A percentile compares a stretch with the other conserved stretches of the same genome.
Conservation (phyloP, 2,329 filamentous ascomycete genomes). For the Diaporthe ilicicola region DNA sequence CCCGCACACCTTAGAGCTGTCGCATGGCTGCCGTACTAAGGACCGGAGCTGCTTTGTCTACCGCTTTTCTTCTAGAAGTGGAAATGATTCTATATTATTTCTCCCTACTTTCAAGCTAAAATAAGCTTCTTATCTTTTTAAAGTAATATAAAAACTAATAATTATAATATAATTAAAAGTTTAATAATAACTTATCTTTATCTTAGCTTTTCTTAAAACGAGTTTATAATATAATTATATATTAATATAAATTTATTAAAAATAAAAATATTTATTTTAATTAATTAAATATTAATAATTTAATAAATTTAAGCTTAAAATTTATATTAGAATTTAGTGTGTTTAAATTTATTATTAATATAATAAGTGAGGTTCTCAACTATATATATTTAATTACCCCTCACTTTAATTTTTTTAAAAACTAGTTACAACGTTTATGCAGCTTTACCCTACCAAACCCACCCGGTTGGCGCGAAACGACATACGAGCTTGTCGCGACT, state of each 20-base stretch:
- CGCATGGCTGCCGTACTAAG: slow-evolving; percentile 13
- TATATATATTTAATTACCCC: too few species aligned
- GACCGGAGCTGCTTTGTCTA: not conserved
- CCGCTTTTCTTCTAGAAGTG: not conserved
- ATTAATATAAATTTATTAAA: not conserved
- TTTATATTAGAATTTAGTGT: too few species aligned
- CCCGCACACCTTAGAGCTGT: not conserved
- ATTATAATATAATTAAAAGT: not conserved
- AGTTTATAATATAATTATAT: not conserved
- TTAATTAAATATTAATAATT: not conserved
- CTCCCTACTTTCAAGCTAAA: not conserved
- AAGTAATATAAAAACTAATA: not conserved
- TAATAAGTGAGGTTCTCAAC: too few species aligned
- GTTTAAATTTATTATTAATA: too few species aligned
- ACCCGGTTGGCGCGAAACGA: not conserved
- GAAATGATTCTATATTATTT: not conserved
- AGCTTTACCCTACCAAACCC: not conserved
- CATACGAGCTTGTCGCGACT: not conserved
- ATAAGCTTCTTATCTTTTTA: too few species aligned
- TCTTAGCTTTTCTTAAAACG: too few species aligned
- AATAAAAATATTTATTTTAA: not conserved
- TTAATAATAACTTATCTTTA: too few species aligned
- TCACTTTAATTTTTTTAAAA: not conserved
- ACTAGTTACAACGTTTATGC: not conserved
- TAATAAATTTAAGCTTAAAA: not conserved